Evolutionary conservation across 2,329 filamentous ascomycete genomes (phyloP).

Genomic region (Paraconiothyrium sp.): DNA sequence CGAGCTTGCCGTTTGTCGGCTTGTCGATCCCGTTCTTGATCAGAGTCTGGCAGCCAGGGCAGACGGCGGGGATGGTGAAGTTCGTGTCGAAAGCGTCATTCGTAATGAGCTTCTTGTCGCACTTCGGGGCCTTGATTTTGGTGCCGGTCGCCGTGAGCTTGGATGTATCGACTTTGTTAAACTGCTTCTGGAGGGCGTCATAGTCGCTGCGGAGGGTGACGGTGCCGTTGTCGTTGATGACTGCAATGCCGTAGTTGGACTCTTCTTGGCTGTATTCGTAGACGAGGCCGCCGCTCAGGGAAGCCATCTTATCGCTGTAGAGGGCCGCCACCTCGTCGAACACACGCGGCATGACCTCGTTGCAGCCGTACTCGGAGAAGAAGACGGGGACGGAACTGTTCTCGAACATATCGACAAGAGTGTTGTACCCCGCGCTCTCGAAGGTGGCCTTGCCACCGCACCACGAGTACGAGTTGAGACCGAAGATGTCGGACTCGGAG

Average conservation of each 20-base stretch:
- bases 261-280: constrained; percentile 82
- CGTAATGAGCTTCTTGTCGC: constrained; percentile 72
- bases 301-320: constrained; percentile 75
- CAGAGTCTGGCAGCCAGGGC: constrained; percentile 74
- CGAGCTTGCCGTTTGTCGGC: constrained; percentile 66
- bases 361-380: constrained; percentile 86
- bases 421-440: constrained; percentile 67
- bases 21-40: constrained; percentile 79
- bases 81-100: constrained; percentile 74
- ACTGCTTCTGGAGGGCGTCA: constrained; percentile 78
- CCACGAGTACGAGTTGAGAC: constrained; percentile 79
- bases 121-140: constrained; percentile 68
- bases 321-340: constrained; percentile 80
- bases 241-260: constrained; percentile 64
- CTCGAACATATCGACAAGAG: constrained; percentile 71
- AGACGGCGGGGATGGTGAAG: constrained; percentile 77
- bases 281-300: constrained; percentile 79
- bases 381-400: constrained; percentile 76
- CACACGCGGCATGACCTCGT: constrained; percentile 67
- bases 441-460: constrained; percentile 75
- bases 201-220: constrained; percentile 57
- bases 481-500: constrained; percentile 77
- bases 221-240: constrained; percentile 55
- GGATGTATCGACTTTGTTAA: constrained; percentile 76
- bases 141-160: constrained; percentile 69